Conservation (phyloP, 257 asterid genomes). For the Ophiorrhiza pumila region DNA sequence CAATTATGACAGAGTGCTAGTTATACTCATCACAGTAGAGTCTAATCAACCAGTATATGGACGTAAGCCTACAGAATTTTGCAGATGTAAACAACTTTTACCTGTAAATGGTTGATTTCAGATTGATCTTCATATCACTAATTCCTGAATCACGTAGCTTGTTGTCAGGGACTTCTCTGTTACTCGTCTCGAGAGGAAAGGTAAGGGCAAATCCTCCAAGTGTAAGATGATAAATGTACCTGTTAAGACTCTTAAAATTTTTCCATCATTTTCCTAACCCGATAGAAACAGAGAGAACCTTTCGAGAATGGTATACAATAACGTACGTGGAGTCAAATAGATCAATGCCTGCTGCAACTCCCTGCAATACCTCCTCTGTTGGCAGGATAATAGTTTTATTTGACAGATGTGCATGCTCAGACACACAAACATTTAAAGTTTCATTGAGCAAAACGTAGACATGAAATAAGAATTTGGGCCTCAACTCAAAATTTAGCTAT, state of each 20-base stretch:
- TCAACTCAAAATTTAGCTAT: neutral
- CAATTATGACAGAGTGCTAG: neutral
- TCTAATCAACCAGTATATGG: neutral
- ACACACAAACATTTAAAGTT: neutral
- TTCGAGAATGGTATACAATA: slow-evolving; percentile 7
- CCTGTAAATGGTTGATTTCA: slow-evolving; percentile 89
- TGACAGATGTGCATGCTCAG: neutral
- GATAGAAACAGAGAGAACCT: neutral
- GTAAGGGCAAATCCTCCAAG: slow-evolving; percentile 86
- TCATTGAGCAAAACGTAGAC: neutral
- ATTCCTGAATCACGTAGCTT: slow-evolving; percentile 39
- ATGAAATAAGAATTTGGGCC: neutral
- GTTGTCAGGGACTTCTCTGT: slow-evolving; percentile 28
- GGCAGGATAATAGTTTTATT: slow-evolving; percentile 13
- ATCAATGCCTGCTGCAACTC: slow-evolving; percentile 91
- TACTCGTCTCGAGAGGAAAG: slow-evolving; percentile 43
- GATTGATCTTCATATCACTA: slow-evolving; percentile 73
- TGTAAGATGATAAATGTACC: slow-evolving; percentile 84
- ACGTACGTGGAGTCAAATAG: slow-evolving; percentile 87
- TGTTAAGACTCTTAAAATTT: slow-evolving; percentile 21
- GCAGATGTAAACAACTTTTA: slow-evolving; percentile 13
- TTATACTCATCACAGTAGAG: neutral
- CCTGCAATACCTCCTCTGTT: slow-evolving; percentile 94
- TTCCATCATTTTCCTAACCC: neutral
- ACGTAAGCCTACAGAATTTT: neutral